Evolutionary conservation across 2,329 filamentous ascomycete species (phyloP), one percentile per base, ranked within the genome.

Genomic region (Trichophyton equinum): DNA sequence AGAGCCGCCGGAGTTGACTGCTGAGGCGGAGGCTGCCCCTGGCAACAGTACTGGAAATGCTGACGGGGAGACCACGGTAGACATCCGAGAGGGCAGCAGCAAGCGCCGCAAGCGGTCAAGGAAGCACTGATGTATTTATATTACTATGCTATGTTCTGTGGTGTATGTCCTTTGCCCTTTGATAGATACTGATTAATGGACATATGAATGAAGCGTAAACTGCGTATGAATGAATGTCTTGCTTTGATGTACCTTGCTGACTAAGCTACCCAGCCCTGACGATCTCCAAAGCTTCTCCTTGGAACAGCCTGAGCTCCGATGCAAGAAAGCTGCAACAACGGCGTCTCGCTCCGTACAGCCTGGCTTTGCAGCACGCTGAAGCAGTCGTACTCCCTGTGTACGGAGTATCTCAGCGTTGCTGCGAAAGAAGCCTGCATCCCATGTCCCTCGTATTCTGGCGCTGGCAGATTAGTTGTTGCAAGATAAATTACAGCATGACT

Each of bases 31-130:
- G 51, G 25, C 47, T 44, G 62, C 62, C 1, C 63, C 67, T 22
- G 40, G 18, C 0, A 13, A 13, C 33, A 38, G 11, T 1, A 38
- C 9, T 38, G n/a, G 36, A 53, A 25, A 53, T 2, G 20, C 44
- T 4, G 44, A 47, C 49, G 58, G 65, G 46, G 66, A 66, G 9
- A 66, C 66, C 62, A 71, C 66, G 57, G 68, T 73, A 47, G 74
- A 78, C 68, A 77, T 78, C 44, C 71, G 74, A 27, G 74, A 76
- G 53, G 73, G 74, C 44, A 71, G 70, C 18, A 64, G 63, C 53
- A 65, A 64, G 70, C 77, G 75, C 71, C 74, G 75, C 66, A 77
- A 76, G 70, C 72, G 76, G 62, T 75, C 74, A 8, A 77, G 73
- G 69, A 76, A 75, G 69, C 69, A 76, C 64, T 75, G 58, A 63